Evolutionary conservation across 73 alveolate species (phyloP).

Genomic region (Paramecium sonneborni): DNA sequence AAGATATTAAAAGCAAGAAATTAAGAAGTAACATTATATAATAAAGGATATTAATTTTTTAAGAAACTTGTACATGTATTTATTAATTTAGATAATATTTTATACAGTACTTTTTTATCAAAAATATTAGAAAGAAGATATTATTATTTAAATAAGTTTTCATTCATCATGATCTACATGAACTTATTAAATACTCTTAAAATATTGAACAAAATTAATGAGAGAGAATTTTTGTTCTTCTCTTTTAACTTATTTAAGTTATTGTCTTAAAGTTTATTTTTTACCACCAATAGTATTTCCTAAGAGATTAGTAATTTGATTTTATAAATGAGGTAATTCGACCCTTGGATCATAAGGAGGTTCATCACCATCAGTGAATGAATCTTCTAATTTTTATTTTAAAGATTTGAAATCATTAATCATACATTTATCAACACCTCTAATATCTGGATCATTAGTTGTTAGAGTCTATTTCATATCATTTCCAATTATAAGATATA

Average conservation of each 20-base stretch:
- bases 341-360: slow-evolving; percentile 46
- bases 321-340: slow-evolving; percentile 1
- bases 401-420: slow-evolving; percentile 40
- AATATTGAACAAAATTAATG: slow-evolving; percentile 21
- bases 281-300: not conserved
- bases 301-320: not conserved
- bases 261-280: not conserved
- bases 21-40: too few species aligned
- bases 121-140: not conserved
- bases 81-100: too few species aligned
- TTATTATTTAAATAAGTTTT: not conserved
- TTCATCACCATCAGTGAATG: slow-evolving; percentile 44
- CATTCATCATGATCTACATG: slow-evolving; percentile 16
- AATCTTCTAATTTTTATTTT: slow-evolving; percentile 39
- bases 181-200: slow-evolving; percentile 37
- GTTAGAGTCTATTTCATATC: slow-evolving; percentile 2
- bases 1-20: too few species aligned
- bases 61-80: too few species aligned
- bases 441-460: not conserved
- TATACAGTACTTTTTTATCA: too few species aligned
- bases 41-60: too few species aligned
- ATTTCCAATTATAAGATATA: not conserved
- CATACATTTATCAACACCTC: slow-evolving; percentile 40
- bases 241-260: slow-evolving; percentile 11
- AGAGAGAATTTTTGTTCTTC: slow-evolving; percentile 32